Percentiles rank a stretch among this genome's conserved stretches.
phyloP scores from a whole-genome alignment of 306 rosid species.

The Quillaja saponaria region DNA sequence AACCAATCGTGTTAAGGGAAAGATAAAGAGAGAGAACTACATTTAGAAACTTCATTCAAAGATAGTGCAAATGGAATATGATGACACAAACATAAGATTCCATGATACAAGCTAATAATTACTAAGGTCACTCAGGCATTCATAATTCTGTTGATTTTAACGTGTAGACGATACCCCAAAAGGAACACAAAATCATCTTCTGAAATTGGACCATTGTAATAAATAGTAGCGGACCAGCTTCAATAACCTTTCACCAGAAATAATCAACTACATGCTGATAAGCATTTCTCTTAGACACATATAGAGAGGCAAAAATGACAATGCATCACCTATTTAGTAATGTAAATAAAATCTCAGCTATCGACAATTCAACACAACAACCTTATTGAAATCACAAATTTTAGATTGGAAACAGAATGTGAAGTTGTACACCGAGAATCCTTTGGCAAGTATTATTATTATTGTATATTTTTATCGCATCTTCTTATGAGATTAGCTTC shows the following conservation, averaged over 20 bases:
- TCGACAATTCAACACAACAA: slow-evolving; percentile 12
- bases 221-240: slow-evolving; percentile 6
- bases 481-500: slow-evolving; percentile 1
- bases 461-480: no score
- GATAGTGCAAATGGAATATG: no score
- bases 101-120: no score
- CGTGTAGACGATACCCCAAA: no score
- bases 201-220: no score
- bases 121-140: neutral
- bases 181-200: no score
- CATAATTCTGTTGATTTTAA: neutral
- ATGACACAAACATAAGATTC: no score
- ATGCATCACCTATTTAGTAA: neutral
- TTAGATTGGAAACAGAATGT: no score
- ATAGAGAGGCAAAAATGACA: slow-evolving; percentile 1
- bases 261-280: neutral
- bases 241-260: neutral
- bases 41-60: neutral
- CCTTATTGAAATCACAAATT: slow-evolving; percentile 1
- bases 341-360: neutral
- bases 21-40: neutral
- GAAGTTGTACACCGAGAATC: no score
- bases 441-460: no score
- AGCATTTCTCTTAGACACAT: neutral
- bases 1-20: neutral